Conservation (phyloP, 2,329 filamentous ascomycete species). For the Sporothrix inflata region DNA sequence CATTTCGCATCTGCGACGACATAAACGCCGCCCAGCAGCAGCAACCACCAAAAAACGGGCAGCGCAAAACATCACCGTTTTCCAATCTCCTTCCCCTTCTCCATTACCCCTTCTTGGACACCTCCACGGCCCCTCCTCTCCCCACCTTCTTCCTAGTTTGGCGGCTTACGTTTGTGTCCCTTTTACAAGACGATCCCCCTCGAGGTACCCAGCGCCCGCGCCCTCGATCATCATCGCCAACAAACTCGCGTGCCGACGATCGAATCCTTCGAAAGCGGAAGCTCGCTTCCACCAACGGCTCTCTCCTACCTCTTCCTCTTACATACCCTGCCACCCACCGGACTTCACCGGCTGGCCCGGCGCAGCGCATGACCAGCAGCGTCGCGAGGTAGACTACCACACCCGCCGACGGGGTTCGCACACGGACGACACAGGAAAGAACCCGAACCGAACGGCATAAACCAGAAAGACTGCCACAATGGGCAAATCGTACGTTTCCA, state of each 20-base stretch:
- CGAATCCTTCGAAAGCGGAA: background rate
- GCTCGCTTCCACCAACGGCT: background rate
- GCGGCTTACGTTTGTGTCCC: background rate
- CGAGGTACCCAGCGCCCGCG: background rate
- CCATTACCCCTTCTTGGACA: background rate
- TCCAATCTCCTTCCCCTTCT: background rate
- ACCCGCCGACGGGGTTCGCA: background rate
- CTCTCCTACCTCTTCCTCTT: background rate
- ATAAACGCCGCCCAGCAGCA: background rate
- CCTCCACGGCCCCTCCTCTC: no score
- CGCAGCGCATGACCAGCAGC: constrained; percentile 27
- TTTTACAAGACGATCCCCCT: background rate
- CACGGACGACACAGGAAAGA: background rate
- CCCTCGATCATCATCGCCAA: background rate
- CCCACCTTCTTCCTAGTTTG: background rate
- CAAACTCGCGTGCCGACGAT: constrained; percentile 3
- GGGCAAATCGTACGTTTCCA: constrained; percentile 58
- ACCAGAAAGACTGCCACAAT: constrained; percentile 34
- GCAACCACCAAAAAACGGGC: background rate
- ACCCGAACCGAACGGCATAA: background rate
- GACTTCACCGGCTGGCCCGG: constrained; percentile 22
- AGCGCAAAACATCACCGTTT: background rate
- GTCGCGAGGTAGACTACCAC: background rate
- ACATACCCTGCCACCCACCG: no score
- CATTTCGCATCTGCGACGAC: constrained; percentile 16